Evolutionary conservation across 1,139 yeast species (phyloP).

Genomic region (Yamadazyma epiphylla): DNA sequence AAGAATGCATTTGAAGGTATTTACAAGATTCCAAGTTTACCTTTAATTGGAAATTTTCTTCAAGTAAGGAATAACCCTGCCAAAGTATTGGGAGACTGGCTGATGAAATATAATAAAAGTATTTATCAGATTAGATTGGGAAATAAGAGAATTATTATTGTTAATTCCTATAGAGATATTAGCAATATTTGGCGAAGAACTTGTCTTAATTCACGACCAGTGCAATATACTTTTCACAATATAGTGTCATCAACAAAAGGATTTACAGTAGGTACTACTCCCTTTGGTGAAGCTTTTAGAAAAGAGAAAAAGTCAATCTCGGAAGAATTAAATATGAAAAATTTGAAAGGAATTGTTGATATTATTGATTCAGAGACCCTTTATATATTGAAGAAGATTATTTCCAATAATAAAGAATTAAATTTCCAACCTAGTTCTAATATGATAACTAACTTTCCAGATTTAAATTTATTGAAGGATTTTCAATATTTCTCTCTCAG

Average conservation of each 20-base stretch:
- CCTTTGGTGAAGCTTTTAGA: constrained; percentile 53
- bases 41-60: constrained; percentile 51
- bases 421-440: constrained; percentile 21
- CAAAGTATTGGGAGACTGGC: constrained; percentile 46
- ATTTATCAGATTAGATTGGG: constrained; percentile 68
- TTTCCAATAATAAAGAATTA: constrained; percentile 18
- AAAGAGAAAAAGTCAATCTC: constrained; percentile 54
- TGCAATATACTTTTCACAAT: constrained; percentile 63
- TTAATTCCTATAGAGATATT: constrained; percentile 57
- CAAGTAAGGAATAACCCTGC: constrained; percentile 53
- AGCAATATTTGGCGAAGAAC: constrained; percentile 51
- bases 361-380: constrained; percentile 45
- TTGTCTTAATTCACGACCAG: constrained; percentile 66
- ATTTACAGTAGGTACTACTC: constrained; percentile 76
- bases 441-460: constrained; percentile 13
- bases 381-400: constrained; percentile 21
- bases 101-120: constrained; percentile 32
- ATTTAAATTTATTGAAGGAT: constrained; percentile 37
- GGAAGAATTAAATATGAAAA: constrained; percentile 40
- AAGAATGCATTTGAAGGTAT: no score
- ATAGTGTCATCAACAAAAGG: constrained; percentile 61
- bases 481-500: constrained; percentile 55
- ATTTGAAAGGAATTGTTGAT: constrained; percentile 25
- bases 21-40: constrained; percentile 43
- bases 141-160: constrained; percentile 52